Evolutionary conservation across 179 eudicot species (phyloP).

Genomic region (Pouteria campechiana): DNA sequence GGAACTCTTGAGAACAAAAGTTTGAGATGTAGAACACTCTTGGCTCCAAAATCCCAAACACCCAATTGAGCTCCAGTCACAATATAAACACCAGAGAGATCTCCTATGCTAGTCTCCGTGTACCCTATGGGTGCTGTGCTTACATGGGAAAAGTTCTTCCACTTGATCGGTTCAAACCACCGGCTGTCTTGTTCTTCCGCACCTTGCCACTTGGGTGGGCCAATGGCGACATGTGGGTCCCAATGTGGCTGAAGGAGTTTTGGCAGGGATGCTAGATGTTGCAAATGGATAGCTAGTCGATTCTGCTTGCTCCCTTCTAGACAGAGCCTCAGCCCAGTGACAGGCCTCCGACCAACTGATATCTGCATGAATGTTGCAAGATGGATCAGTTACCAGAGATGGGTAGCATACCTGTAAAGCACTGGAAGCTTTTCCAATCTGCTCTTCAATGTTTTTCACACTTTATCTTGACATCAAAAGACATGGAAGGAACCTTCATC

Average conservation of each 20-base stretch:
- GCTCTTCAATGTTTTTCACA: no score
- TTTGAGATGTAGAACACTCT: conserved; percentile 78
- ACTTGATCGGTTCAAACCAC: conserved; percentile 96
- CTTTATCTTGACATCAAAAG: no score
- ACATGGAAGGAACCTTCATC: no score
- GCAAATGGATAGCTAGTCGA: conserved; percentile 79
- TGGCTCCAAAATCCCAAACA: conserved; percentile 93
- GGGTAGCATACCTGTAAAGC: no score
- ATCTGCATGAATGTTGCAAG: no score
- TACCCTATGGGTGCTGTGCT: conserved; percentile 94
- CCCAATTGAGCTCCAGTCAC: conserved; percentile 97
- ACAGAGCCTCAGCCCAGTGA: conserved; percentile 76
- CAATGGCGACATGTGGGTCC: conserved; percentile 92
- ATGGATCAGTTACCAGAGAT: no score
- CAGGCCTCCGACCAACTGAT: conserved; percentile 93
- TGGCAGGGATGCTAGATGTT: conserved; percentile 91
- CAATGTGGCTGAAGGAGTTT: conserved; percentile 94
- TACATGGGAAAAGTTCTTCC: conserved; percentile 96
- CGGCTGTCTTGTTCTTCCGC: conserved; percentile 99
- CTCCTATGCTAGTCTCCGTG: conserved; percentile 76
- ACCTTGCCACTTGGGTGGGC: conserved; percentile 95
- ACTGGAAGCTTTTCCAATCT: no score
- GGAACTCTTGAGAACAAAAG: conserved; percentile 98
- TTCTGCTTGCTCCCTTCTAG: conserved; percentile 85
- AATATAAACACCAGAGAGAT: conserved; percentile 92